Evolutionary conservation across 2,329 filamentous ascomycete genomes (phyloP).

Genomic region (Leptographium radiaticola): DNA sequence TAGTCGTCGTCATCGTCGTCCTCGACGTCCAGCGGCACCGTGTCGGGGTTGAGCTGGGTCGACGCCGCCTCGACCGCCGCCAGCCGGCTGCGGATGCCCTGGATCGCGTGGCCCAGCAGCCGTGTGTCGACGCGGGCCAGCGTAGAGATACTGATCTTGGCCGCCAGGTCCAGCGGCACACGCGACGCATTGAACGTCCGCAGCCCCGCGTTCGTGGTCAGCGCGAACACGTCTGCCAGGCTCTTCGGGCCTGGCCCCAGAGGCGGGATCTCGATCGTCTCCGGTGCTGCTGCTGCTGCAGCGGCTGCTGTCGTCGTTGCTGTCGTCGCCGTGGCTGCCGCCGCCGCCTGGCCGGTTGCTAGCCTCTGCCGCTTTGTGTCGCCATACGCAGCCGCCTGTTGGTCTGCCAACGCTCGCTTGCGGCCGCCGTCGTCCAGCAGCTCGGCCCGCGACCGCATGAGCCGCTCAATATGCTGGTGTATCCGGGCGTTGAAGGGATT

Average conservation of each 20-base stretch:
- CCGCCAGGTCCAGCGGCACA: constrained; percentile 61
- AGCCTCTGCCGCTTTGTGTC: constrained; percentile 78
- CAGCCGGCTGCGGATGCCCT: constrained; percentile 41
- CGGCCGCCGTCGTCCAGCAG: constrained; percentile 65
- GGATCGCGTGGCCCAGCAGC: constrained; percentile 56
- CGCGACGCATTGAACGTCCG: constrained; percentile 72
- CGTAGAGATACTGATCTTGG: constrained; percentile 70
- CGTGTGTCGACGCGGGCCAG: constrained; percentile 58
- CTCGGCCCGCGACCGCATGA: constrained; percentile 66
- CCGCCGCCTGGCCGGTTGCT: constrained; percentile 18
- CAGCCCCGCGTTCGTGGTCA: constrained; percentile 63
- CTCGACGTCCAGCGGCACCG: constrained; percentile 49
- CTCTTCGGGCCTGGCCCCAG: constrained; percentile 59
- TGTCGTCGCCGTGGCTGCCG: constrained; percentile 9
- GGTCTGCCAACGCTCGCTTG: constrained; percentile 61
- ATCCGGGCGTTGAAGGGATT: constrained; percentile 65
- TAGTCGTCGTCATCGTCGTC: constrained; percentile 79
- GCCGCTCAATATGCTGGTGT: constrained; percentile 73
- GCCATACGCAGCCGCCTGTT: constrained; percentile 56
- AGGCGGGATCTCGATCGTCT: constrained; percentile 47
- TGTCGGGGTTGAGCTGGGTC: constrained; percentile 42
- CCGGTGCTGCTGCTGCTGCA: constrained; percentile 4
- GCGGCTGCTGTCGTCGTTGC: constrained; percentile 3
- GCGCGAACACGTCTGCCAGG: constrained; percentile 72
- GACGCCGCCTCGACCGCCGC: constrained; percentile 27